Base-by-base conservation (phyloP, 2,329 filamentous ascomycete genomes). In the Proliferodiscus dingleyae region DNA sequence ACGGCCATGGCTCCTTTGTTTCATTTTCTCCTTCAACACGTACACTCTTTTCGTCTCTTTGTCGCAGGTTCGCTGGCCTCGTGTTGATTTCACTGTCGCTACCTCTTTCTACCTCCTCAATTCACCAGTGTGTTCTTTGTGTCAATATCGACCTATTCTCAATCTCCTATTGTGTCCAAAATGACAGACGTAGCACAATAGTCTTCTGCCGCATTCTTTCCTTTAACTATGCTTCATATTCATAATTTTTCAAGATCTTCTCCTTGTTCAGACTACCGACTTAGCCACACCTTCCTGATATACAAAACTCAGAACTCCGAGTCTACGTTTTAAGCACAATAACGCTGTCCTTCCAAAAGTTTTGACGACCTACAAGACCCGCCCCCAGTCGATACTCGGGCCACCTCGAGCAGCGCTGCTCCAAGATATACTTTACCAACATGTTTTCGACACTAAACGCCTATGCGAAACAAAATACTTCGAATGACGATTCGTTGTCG, bases 1-100 rank as follows among this genome's bases (percentile, higher is more conserved):
- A 43, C 42, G 41, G 41, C 48, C 46, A 48, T 53, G 52, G 56
- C 49, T 56, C 51, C 43, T 50, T 41, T 22, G 54, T 58, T 61
- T 60, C 56, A 56, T 49, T 55, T 50, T 29, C 41, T 42, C 37
- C 24, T 46, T 33, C 37, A 37, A 41, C 47, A 30, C 46, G 33
- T 45, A 49, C 30, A 48, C 42, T 43, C 48, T 50, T 47, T 29
- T 51, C 46, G 33, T 51, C 29, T 52, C 41, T 33, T 52, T 52
- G 51, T 57, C 42, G 37, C 45, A 48, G 23, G 37, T 51, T 45
- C 41, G n/a, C 37, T 23, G 24, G 49, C 19, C 24, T 43, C 37
- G 16, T 15, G n/a, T 16, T 10, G 32, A 18, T 34, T 18, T 34
- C 24, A 26, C 24, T 26, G 24, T 26, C 24, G 18, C 16, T 34